Evolutionary conservation across 192 early-diverging fungal genomes (phyloP), one percentile per base, ranked within the genome.

Genomic region (Podila epigama): DNA sequence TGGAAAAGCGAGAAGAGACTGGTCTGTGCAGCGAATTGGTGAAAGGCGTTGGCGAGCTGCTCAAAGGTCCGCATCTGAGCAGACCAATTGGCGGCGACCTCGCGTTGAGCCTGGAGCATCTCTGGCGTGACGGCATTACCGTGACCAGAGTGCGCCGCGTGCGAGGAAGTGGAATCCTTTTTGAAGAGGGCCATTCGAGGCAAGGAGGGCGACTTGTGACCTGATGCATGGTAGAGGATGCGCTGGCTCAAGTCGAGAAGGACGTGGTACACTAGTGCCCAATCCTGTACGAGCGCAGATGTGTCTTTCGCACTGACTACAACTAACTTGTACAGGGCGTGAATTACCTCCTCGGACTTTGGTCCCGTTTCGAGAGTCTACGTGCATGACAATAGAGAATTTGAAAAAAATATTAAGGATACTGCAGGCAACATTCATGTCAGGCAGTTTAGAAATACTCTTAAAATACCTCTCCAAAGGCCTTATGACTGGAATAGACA

Each of bases 41-140:
- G 48, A 25, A 60, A 73, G 20, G 70, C 63, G 0, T 29, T 55
- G 1, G 70, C 22, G 11, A 73, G 51, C 10, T 66, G 70, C 22
- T 73, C 56, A 16, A 73, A 66, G 6, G 70, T 40, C 18, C 40
- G 29, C 58, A 73, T 66, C 40, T 73, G 70, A 0, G 56, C 48
- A 3, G 20, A 35, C 70, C 70, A 73, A 22, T 66, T 65, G 50
- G 37, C 37, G 22, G 62, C 64, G 33, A 73, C 63, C 3, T 66
- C 51, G 7, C 56, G 51, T 9, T 60, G 40, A 32, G 64, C 51
- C 31, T 53, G 50, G 2, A 61, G 29, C 9, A 58, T 50, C 32
- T 73, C 63, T 3, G 58, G 40, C 1, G 63, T 4, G 18, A 73
- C 25, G n/a, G n/a, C n/a, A n/a, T n/a, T n/a, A n/a, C n/a, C n/a